A percentile compares a stretch with the other conserved stretches of the same genome.
phyloP scores from a whole-genome alignment of 2,329 filamentous ascomycete species.

The Xylaria sp. region DNA sequence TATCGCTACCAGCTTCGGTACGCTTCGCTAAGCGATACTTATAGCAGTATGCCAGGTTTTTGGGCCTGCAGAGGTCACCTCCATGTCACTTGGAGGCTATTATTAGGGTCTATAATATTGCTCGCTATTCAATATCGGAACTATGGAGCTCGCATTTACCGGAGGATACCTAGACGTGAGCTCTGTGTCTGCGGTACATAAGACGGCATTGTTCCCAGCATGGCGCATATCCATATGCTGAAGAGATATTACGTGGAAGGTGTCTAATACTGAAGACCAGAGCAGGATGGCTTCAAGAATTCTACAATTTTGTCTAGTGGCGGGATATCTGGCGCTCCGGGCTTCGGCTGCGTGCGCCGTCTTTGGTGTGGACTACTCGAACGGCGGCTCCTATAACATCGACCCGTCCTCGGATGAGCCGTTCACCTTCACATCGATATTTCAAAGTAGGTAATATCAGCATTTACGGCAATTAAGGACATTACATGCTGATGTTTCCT shows the following conservation, averaged over 20 bases:
- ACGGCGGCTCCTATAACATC: slow-evolving; percentile 48
- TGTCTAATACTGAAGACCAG: background rate
- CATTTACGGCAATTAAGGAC: background rate
- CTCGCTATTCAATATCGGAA: slow-evolving; percentile 7
- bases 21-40: slow-evolving; percentile 5
- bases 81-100: slow-evolving; percentile 8
- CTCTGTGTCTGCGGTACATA: slow-evolving; percentile 1
- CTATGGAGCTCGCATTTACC: background rate
- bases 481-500: background rate
- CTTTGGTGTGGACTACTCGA: slow-evolving; percentile 48
- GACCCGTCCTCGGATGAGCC: slow-evolving; percentile 46
- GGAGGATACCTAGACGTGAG: background rate
- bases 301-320: slow-evolving; percentile 20
- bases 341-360: slow-evolving; percentile 40
- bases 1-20: background rate
- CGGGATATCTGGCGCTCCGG: slow-evolving; percentile 25
- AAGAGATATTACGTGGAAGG: background rate
- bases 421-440: slow-evolving; percentile 47
- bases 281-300: slow-evolving; percentile 28
- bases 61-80: slow-evolving; percentile 11
- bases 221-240: background rate
- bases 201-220: background rate
- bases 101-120: slow-evolving; percentile 16
- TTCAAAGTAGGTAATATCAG: slow-evolving; percentile 44
- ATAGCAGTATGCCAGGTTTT: slow-evolving; percentile 3